Percentiles rank a stretch among this genome's conserved stretches.
phyloP scores from a whole-genome alignment of 345 rosid species.

The Camelina neglecta region DNA sequence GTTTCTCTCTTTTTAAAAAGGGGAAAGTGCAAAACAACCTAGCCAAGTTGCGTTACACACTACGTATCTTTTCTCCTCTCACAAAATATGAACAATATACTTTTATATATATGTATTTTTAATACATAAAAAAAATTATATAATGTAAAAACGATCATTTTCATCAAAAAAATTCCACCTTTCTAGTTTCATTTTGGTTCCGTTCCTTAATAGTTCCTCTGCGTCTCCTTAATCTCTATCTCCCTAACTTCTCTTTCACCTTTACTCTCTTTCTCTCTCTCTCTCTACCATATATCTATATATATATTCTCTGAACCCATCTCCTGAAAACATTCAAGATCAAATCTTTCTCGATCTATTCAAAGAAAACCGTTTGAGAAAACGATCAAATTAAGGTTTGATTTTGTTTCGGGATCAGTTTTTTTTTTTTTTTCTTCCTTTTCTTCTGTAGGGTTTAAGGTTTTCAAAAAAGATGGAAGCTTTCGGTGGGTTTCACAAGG shows the following conservation, averaged over 20 bases:
- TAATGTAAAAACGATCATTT: slow-evolving; percentile 35
- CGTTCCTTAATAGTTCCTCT: slow-evolving; percentile 39
- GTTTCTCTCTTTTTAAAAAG: slow-evolving; percentile 32
- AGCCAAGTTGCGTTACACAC: slow-evolving; percentile 56
- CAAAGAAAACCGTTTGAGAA: neutral
- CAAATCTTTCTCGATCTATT: slow-evolving; percentile 36
- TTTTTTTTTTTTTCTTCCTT: neutral
- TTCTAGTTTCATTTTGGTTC: slow-evolving; percentile 50
- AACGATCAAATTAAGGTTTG: slow-evolving; percentile 26
- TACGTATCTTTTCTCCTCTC: slow-evolving; percentile 62
- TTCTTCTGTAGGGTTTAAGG: slow-evolving; percentile 48
- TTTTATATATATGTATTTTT: neutral
- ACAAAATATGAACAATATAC: slow-evolving; percentile 34
- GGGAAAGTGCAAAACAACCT: slow-evolving; percentile 47
- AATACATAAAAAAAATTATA: slow-evolving; percentile 38
- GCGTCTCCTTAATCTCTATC: slow-evolving; percentile 44
- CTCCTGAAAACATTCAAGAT: slow-evolving; percentile 37
- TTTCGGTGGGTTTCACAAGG: slow-evolving; percentile 51
- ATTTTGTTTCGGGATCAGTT: slow-evolving; percentile 32
- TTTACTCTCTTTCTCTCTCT: slow-evolving; percentile 36
- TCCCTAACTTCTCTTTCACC: slow-evolving; percentile 45
- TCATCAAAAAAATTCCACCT: slow-evolving; percentile 48
- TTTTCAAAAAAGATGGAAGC: slow-evolving; percentile 50
- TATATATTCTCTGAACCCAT: slow-evolving; percentile 37
- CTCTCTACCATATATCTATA: slow-evolving; percentile 19